These are phyloP conservation scores for Hyaloscypha variabilis DNA, from an alignment of 495 filamentous ascomycete species.

Conservation along the genomic window DNA sequence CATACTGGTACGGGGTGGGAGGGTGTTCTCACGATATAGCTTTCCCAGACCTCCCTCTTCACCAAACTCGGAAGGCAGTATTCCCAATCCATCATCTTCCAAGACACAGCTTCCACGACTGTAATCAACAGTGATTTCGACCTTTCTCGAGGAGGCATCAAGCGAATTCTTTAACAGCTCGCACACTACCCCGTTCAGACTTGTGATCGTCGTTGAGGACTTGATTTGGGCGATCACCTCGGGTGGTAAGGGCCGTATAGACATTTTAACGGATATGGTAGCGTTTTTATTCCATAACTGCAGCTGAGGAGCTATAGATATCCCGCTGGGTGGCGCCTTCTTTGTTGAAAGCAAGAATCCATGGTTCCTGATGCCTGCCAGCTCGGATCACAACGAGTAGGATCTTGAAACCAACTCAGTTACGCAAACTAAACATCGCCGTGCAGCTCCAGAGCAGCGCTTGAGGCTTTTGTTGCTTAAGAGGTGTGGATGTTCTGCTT, in stretches of 20 bases:
- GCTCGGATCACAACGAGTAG: background rate
- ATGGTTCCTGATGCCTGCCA: background rate
- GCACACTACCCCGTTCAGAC: slow-evolving; percentile 70
- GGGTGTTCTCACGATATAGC: slow-evolving; percentile 62
- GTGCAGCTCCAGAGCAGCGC: background rate
- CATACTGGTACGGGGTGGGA: background rate
- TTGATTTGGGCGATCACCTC: slow-evolving; percentile 85
- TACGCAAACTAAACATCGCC: background rate
- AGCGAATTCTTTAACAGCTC: slow-evolving; percentile 86
- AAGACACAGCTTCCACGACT: slow-evolving; percentile 76
- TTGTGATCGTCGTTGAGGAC: slow-evolving; percentile 78
- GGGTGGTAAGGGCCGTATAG: slow-evolving; percentile 72
- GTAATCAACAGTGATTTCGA: slow-evolving; percentile 77
- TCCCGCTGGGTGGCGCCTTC: background rate
- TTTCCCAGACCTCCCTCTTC: slow-evolving; percentile 74
- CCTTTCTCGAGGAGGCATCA: slow-evolving; percentile 73
- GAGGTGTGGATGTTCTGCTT: background rate
- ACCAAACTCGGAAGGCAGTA: slow-evolving; percentile 70
- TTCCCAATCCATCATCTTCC: slow-evolving; percentile 87
- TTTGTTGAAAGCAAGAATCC: background rate
- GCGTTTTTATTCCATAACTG: background rate
- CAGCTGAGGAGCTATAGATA: background rate
- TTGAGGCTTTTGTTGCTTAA: background rate
- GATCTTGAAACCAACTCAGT: background rate
- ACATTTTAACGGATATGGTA: slow-evolving; percentile 25